These are phyloP conservation scores for Vitis amurensis DNA, from an alignment of 164 flowering plant species.

Conservation along the genomic window DNA sequence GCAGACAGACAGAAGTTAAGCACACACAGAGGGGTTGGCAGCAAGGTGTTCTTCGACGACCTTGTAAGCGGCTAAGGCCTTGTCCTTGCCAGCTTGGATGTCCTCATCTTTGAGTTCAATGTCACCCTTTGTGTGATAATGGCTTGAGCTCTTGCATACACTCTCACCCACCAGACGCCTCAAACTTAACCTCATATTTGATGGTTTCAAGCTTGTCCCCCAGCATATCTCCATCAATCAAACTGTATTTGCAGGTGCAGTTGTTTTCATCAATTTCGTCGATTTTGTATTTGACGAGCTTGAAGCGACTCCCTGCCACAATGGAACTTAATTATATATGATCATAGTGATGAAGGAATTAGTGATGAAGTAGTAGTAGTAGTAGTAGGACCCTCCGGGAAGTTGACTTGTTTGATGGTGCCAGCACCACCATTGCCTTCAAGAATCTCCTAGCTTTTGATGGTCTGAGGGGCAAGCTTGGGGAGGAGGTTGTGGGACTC, in stretches of 20 bases:
- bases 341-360: too few species aligned
- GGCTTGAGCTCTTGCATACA: too few species aligned
- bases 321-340: too few species aligned
- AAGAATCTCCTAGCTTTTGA: conserved; percentile 6
- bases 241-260: conserved; percentile 5
- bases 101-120: too few species aligned
- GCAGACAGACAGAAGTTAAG: too few species aligned
- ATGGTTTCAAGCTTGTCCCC: conserved; percentile 9
- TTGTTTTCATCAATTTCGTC: conserved; percentile 7
- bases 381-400: conserved; percentile 2
- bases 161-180: not conserved
- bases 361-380: too few species aligned
- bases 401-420: conserved; percentile 6
- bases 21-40: too few species aligned
- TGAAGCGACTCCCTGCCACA: conserved; percentile 11
- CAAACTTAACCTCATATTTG: conserved; percentile 11
- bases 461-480: conserved; percentile 11
- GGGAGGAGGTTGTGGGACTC: conserved; percentile 15
- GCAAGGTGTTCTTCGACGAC: too few species aligned
- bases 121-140: not conserved
- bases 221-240: conserved; percentile 7
- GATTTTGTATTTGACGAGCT: conserved; percentile 1
- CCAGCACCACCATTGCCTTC: conserved; percentile 24
- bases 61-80: too few species aligned
- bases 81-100: too few species aligned